Percentiles rank a stretch among this genome's conserved stretches.
Evolutionary conservation across 176 grass and related monocot species (phyloP).

Genomic region (Rhipidocladum racemiflorum): DNA sequence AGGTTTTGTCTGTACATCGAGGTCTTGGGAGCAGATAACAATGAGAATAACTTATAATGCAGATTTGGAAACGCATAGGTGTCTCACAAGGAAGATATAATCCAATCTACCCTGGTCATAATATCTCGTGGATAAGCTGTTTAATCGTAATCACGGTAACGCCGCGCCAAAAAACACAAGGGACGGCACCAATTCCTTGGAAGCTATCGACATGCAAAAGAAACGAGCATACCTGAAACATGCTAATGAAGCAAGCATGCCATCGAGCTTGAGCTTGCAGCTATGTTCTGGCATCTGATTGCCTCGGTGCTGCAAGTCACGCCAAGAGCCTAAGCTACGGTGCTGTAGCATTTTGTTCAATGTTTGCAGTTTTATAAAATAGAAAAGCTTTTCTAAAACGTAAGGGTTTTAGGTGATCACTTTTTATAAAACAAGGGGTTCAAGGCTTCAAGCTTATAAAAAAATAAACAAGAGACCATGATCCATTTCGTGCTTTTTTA

Average conservation of each 20-base stretch:
- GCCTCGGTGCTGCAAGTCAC: not conserved
- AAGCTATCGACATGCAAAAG: not conserved
- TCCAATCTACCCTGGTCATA: not conserved
- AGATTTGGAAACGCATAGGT: not conserved
- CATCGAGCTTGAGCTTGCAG: not conserved
- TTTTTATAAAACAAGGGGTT: not conserved
- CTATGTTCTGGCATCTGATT: not conserved
- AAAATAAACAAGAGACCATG: not conserved
- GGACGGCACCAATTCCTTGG: not conserved
- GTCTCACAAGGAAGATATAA: slow-evolving; percentile 1
- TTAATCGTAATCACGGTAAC: not conserved
- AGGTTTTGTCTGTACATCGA: not conserved
- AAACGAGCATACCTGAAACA: not conserved
- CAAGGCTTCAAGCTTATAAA: not conserved
- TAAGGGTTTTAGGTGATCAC: not conserved
- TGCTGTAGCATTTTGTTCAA: not conserved
- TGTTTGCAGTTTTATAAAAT: not conserved
- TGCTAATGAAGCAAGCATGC: not conserved
- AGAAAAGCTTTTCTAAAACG: not conserved
- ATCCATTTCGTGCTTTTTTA: not conserved
- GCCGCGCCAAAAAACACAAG: not conserved
- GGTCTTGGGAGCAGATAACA: not conserved
- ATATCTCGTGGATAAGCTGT: not conserved
- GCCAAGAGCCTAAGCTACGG: not conserved
- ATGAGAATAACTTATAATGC: not conserved